Evolutionary conservation across 441 rosid genomes (phyloP).

Genomic region (Metrosideros polymorpha): DNA sequence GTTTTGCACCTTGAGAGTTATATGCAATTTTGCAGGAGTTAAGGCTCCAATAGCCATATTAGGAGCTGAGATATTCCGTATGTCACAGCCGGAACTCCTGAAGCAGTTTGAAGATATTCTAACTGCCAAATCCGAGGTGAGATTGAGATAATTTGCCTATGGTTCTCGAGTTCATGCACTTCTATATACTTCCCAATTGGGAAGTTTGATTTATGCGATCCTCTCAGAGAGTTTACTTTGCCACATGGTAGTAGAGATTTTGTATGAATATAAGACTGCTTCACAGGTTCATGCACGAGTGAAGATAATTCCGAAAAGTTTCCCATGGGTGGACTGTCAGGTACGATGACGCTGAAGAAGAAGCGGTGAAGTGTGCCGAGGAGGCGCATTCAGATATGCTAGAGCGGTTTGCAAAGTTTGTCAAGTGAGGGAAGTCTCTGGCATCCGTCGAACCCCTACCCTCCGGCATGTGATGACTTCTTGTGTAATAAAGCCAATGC

Average conservation of each 20-base stretch:
- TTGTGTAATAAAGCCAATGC: constrained; percentile 15
- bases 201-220: neutral
- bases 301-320: constrained; percentile 61
- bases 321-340: constrained; percentile 77
- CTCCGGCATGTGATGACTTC: constrained; percentile 29
- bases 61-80: constrained; percentile 60
- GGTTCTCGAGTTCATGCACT: too few relatives aligned
- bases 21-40: constrained; percentile 17
- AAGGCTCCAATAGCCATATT: constrained; percentile 46
- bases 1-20: too few relatives aligned
- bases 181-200: neutral
- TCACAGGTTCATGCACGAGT: constrained; percentile 40
- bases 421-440: too few relatives aligned
- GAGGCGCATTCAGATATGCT: constrained; percentile 5
- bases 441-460: too few relatives aligned
- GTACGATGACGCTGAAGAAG: constrained; percentile 33
- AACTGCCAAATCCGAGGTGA: constrained; percentile 44
- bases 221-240: too few relatives aligned
- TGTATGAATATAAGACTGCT: neutral
- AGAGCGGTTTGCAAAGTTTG: too few relatives aligned
- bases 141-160: neutral
- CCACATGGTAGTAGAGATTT: too few relatives aligned
- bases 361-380: too few relatives aligned
- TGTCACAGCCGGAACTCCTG: constrained; percentile 68
- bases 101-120: constrained; percentile 50